Conservation (phyloP, 345 rosid genomes). For the Eucalyptus marginata region DNA sequence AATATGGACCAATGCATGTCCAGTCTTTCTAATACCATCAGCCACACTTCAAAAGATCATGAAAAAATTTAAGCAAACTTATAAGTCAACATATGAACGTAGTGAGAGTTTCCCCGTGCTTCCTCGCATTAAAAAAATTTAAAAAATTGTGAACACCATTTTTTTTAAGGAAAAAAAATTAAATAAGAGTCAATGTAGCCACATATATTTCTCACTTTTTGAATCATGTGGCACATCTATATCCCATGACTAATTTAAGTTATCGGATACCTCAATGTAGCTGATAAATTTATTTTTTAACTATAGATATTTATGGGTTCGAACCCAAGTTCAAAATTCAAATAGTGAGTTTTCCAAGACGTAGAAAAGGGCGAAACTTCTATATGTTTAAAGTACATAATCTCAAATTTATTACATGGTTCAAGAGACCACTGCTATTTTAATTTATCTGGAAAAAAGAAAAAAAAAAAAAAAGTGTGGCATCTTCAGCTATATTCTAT, state of each 20-base stretch:
- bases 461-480: background rate
- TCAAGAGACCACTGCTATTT: background rate
- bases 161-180: background rate
- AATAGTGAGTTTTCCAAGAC: background rate
- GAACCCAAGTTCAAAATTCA: background rate
- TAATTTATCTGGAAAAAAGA: background rate
- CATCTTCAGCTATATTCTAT: background rate
- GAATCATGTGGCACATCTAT: background rate
- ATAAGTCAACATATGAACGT: background rate
- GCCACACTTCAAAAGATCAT: background rate
- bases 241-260: background rate
- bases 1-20: background rate
- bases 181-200: background rate
- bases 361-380: background rate
- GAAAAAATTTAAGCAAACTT: background rate
- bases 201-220: background rate
- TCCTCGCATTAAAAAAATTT: background rate
- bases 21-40: background rate
- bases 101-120: background rate
- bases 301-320: background rate
- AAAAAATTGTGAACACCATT: background rate
- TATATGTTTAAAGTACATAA: background rate
- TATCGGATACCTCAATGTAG: background rate
- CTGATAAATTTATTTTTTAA: background rate
- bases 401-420: background rate